phyloP scores from a whole-genome alignment of 106 monocot genomes.

The Dendrobium officinale region DNA sequence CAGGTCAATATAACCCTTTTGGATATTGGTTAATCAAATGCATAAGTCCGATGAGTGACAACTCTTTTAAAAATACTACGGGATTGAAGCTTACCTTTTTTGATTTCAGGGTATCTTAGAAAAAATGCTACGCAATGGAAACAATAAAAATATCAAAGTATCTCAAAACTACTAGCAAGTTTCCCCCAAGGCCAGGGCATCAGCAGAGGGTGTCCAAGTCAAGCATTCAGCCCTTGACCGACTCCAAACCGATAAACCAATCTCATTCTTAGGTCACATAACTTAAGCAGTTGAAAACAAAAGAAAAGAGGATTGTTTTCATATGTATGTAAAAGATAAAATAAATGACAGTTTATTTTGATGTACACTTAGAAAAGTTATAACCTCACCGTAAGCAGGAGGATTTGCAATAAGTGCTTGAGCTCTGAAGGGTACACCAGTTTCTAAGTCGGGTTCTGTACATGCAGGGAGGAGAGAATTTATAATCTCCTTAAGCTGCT shows the following conservation, averaged over 20 bases:
- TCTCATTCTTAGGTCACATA: background rate
- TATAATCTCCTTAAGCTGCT: slow-evolving; percentile 85
- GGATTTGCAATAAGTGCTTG: slow-evolving; percentile 97
- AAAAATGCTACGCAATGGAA: background rate
- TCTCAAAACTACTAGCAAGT: background rate
- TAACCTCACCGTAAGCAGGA: slow-evolving; percentile 85
- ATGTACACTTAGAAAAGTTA: background rate
- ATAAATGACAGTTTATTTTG: background rate
- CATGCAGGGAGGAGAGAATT: slow-evolving; percentile 89
- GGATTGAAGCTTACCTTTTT: too few species aligned
- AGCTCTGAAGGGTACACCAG: slow-evolving; percentile 71
- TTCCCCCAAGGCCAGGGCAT: background rate
- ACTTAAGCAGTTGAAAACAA: background rate
- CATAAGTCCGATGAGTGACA: too few species aligned
- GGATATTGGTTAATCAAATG: too few species aligned
- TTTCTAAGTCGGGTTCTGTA: slow-evolving; percentile 87
- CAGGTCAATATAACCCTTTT: too few species aligned
- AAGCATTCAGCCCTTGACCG: background rate
- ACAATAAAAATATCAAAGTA: background rate
- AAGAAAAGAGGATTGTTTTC: background rate
- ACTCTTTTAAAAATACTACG: too few species aligned
- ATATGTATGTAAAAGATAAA: background rate
- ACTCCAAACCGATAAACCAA: background rate
- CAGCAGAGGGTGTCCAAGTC: background rate
- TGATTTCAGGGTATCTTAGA: background rate